These are phyloP conservation scores for Penicillium sp. DNA, from an alignment of 2,329 filamentous ascomycete species.

Conservation along the genomic window DNA sequence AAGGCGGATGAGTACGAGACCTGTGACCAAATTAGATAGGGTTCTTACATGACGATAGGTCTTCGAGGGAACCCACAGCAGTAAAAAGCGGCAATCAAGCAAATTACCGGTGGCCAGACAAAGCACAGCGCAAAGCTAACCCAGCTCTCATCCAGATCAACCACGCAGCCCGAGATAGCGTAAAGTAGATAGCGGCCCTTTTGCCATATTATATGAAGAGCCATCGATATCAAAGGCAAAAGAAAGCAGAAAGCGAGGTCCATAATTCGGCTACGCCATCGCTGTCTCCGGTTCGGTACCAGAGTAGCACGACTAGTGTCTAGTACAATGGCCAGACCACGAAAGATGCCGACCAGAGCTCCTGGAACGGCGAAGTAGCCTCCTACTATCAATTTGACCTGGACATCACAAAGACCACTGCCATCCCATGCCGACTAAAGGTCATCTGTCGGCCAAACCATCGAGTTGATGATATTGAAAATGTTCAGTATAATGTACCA, in stretches of 20 bases:
- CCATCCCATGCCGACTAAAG: conserved; percentile 61
- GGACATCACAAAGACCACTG: conserved; percentile 65
- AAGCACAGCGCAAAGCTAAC: conserved; percentile 57
- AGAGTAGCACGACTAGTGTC: conserved; percentile 61
- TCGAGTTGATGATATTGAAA: conserved; percentile 63
- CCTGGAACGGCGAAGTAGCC: conserved; percentile 58
- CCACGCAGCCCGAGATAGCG: conserved; percentile 63
- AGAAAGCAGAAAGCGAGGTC: conserved; percentile 62
- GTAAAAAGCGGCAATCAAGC: conserved; percentile 59
- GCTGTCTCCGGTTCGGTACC: conserved; percentile 54
- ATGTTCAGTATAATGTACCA: conserved; percentile 63
- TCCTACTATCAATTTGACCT: conserved; percentile 62
- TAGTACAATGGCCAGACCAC: conserved; percentile 63
- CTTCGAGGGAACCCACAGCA: conserved; percentile 53
- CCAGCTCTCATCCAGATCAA: conserved; percentile 62
- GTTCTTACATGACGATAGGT: neutral
- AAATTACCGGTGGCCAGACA: conserved; percentile 62
- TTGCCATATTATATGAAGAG: conserved; percentile 64
- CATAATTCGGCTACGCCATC: conserved; percentile 50
- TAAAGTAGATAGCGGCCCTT: conserved; percentile 61
- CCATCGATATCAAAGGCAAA: conserved; percentile 60
- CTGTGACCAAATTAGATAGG: conserved; percentile 41
- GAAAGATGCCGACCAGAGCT: conserved; percentile 61
- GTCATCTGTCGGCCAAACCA: conserved; percentile 68
- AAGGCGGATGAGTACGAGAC: conserved; percentile 64